These are phyloP conservation scores for Talaromyces sp. DNA, from an alignment of 2,329 filamentous ascomycete genomes.

Conservation along the genomic window DNA sequence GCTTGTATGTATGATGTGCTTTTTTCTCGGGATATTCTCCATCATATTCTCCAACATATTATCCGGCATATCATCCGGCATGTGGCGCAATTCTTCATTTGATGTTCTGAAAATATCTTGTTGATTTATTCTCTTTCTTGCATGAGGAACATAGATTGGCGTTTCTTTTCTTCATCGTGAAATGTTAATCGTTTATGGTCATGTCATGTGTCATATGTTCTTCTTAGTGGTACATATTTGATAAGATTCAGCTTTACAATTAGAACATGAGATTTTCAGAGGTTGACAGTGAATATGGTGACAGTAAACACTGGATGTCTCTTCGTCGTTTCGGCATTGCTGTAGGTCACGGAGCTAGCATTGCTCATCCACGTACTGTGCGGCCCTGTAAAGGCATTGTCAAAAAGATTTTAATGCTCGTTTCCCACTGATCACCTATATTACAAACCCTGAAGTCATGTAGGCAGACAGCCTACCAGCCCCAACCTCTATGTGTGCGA, in stretches of 20 bases:
- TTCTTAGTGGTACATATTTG: constrained; percentile 1
- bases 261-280: not conserved
- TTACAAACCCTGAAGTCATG: not conserved
- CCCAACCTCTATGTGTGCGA: not conserved
- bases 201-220: constrained; percentile 6
- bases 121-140: not conserved
- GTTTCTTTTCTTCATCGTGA: constrained; percentile 6
- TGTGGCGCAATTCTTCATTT: not conserved
- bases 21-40: constrained; percentile 1
- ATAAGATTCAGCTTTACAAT: not conserved
- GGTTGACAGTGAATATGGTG: not conserved
- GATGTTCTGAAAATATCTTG: not conserved
- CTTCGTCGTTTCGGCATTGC: not conserved
- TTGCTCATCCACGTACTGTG: not conserved
- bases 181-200: not conserved
- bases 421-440: not conserved
- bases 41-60: not conserved
- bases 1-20: constrained; percentile 5
- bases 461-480: not conserved
- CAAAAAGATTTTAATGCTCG: too few species aligned
- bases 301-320: not conserved
- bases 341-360: constrained; percentile 6
- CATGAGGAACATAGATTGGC: constrained; percentile 17
- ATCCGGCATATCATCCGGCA: not conserved
- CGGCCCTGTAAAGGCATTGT: not conserved